Conservation (phyloP, 2,329 filamentous ascomycete genomes). For the Tolypocladium nubicola region DNA sequence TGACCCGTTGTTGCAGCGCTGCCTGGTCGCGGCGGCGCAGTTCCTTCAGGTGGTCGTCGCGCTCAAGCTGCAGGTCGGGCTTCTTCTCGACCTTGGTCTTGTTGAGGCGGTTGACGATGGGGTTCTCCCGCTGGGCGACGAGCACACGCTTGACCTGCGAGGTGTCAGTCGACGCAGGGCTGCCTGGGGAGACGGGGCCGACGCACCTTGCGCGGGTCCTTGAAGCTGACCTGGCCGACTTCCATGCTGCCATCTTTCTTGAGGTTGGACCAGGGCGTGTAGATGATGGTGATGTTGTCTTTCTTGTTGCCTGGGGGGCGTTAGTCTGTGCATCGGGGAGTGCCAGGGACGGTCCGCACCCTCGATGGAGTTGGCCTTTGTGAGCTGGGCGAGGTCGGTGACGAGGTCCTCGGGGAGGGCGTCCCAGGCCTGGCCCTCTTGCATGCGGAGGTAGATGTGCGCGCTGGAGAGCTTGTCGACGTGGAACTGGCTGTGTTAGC, state of each 20-base stretch:
- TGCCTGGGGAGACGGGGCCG: slow-evolving; percentile 8
- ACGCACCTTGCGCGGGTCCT: slow-evolving; percentile 62
- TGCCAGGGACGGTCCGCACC: slow-evolving; percentile 33
- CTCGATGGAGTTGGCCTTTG: slow-evolving; percentile 98
- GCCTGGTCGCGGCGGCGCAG: slow-evolving; percentile 62
- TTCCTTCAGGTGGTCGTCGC: slow-evolving; percentile 63
- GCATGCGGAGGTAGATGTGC: slow-evolving; percentile 86
- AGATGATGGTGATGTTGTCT: slow-evolving; percentile 92
- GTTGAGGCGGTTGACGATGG: slow-evolving; percentile 93
- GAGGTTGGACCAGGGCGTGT: slow-evolving; percentile 95
- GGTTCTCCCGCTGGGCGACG: slow-evolving; percentile 72
- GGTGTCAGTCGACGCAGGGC: not conserved
- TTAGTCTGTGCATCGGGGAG: not conserved
- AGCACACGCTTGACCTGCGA: slow-evolving; percentile 66
- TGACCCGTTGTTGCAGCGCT: slow-evolving; percentile 49
- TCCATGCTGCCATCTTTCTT: slow-evolving; percentile 96
- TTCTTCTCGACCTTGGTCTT: slow-evolving; percentile 88
- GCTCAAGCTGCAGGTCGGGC: slow-evolving; percentile 74
- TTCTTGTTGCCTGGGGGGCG: slow-evolving; percentile 78
- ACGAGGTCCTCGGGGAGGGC: slow-evolving; percentile 64
- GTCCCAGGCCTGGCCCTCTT: slow-evolving; percentile 74
- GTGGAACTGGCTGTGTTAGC: slow-evolving; percentile 59
- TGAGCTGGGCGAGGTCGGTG: slow-evolving; percentile 87
- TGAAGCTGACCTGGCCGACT: slow-evolving; percentile 88
- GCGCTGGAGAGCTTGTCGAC: slow-evolving; percentile 95